A percentile compares a stretch with the other conserved stretches of the same genome.
Evolutionary conservation across 139 green algal genomes (phyloP).

Genomic region (Tetradesmus obliquus): DNA sequence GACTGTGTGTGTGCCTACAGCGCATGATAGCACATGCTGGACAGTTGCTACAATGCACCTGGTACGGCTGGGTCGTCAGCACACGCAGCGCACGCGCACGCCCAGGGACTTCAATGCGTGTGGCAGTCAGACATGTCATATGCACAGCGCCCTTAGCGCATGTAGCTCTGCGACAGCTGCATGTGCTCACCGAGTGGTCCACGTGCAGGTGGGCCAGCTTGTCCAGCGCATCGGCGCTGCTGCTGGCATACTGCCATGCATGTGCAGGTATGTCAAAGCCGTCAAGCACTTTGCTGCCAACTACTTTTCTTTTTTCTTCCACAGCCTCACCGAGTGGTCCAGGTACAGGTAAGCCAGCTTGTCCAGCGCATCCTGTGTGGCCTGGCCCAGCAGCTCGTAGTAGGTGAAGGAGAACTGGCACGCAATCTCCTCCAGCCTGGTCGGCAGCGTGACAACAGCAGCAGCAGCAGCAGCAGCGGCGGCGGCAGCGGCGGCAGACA

Average conservation of each 20-base stretch:
- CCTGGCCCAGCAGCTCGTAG: slow-evolving; percentile 68
- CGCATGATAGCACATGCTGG: background rate
- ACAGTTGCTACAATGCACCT: background rate
- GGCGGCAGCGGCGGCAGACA: background rate
- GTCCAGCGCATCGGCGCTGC: background rate
- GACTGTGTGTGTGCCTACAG: background rate
- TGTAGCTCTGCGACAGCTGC: too few species aligned
- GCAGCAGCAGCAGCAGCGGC: background rate
- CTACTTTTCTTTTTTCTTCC: background rate
- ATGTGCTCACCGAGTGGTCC: background rate
- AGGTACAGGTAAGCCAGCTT: slow-evolving; percentile 67
- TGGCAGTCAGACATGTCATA: too few species aligned
- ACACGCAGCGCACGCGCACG: background rate
- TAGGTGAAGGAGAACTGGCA: slow-evolving; percentile 74
- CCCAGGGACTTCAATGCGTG: too few species aligned
- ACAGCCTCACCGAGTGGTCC: slow-evolving; percentile 53
- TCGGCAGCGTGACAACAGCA: slow-evolving; percentile 37
- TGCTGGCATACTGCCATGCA: background rate
- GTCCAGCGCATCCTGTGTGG: slow-evolving; percentile 37
- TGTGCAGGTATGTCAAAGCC: background rate
- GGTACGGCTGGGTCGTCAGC: too few species aligned
- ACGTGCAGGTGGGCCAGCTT: background rate
- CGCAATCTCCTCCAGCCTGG: slow-evolving; percentile 76
- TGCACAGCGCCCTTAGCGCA: too few species aligned
- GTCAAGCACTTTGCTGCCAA: background rate